Conservation (phyloP, 1,284 basidiomycete genomes). For the Sanguinoderma infundibulare region DNA sequence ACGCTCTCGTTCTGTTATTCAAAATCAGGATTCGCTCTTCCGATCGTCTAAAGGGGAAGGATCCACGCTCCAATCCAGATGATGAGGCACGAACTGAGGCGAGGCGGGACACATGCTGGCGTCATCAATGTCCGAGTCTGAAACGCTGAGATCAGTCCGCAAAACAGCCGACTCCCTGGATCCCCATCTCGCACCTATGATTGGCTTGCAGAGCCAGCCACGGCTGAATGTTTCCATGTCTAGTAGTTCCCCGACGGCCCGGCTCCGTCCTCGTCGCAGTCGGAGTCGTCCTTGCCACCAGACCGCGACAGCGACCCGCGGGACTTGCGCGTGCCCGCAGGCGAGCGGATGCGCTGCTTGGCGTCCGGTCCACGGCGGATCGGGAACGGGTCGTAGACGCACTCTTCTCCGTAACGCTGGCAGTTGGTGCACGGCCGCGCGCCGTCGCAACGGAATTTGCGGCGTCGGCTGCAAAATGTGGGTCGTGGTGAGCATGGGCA, state of each 20-base stretch:
- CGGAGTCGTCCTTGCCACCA: not conserved
- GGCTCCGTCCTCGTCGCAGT: not conserved
- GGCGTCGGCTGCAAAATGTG: conserved; percentile 13
- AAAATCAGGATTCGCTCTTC: not conserved
- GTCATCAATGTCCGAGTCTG: not conserved
- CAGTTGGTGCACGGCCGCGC: conserved; percentile 31
- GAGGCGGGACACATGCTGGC: not conserved
- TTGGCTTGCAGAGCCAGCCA: not conserved
- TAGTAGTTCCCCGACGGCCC: not conserved
- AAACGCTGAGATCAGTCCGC: not conserved
- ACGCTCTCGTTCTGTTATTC: not conserved
- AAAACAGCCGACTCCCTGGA: not conserved
- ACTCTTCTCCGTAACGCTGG: conserved; percentile 19
- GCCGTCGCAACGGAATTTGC: conserved; percentile 34
- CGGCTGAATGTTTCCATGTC: not conserved
- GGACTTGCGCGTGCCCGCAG: conserved; percentile 14
- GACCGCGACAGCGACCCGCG: not conserved
- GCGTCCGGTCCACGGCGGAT: conserved; percentile 25
- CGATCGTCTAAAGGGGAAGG: not conserved
- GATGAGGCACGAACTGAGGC: not conserved
- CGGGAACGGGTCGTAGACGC: conserved; percentile 15
- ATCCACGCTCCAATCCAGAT: not conserved
- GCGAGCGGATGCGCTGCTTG: conserved; percentile 21
- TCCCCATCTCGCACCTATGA: not conserved
- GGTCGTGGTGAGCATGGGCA: not conserved